Conservation (phyloP, 495 filamentous ascomycete species). For the Pyrenula massariospora region DNA sequence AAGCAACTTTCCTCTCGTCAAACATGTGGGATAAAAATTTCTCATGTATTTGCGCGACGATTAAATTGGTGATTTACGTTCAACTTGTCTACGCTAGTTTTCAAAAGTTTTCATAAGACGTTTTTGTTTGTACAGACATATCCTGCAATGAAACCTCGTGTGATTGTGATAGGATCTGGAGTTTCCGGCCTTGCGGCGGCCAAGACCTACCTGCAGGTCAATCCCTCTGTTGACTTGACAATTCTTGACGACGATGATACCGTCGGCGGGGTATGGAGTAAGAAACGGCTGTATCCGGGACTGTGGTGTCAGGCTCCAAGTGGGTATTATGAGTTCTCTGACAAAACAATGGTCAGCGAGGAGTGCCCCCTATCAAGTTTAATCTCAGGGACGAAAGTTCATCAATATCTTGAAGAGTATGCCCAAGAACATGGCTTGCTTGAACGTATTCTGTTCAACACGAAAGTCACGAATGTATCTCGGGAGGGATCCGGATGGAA, state of each 20-base stretch:
- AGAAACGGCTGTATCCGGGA: slow-evolving; percentile 44
- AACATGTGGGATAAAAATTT: too few species aligned
- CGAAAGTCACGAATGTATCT: slow-evolving; percentile 26
- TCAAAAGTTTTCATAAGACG: too few species aligned
- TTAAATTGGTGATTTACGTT: too few species aligned
- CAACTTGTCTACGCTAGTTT: too few species aligned
- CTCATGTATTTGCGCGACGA: too few species aligned
- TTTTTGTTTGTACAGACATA: too few species aligned
- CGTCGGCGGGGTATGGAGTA: slow-evolving; percentile 56
- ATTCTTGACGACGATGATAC: slow-evolving; percentile 36
- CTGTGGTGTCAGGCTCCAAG: slow-evolving; percentile 22
- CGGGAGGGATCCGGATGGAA: not conserved
- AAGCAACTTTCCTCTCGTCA: too few species aligned
- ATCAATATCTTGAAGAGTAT: slow-evolving; percentile 50
- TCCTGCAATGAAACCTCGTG: not conserved
- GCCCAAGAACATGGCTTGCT: slow-evolving; percentile 43
- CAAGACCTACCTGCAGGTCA: slow-evolving; percentile 43
- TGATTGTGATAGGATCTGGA: not conserved
- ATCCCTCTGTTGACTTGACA: slow-evolving; percentile 18
- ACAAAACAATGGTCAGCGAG: slow-evolving; percentile 44
- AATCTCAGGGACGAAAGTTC: slow-evolving; percentile 50
- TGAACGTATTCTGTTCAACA: slow-evolving; percentile 37
- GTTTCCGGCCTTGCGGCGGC: slow-evolving; percentile 38
- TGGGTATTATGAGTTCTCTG: slow-evolving; percentile 32
- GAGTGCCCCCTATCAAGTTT: slow-evolving; percentile 38